These are phyloP conservation scores for Coemansia sp. DNA, from an alignment of 192 early-diverging fungal species.

Conservation along the genomic window DNA sequence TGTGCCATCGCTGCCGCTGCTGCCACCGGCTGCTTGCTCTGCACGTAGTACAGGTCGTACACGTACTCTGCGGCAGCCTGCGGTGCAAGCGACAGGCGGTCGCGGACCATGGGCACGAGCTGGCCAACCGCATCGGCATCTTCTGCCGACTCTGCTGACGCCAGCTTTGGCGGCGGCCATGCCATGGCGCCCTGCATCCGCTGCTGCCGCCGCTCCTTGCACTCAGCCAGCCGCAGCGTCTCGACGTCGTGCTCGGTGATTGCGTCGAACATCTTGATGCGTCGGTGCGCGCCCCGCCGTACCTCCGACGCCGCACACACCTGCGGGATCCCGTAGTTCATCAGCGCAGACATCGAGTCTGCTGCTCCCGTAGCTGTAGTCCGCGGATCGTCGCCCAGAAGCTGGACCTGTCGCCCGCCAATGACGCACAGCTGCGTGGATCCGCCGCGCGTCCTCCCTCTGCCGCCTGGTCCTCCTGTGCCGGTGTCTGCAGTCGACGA, in stretches of 20 bases:
- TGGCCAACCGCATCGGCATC: constrained; percentile 18
- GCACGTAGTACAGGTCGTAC: constrained; percentile 74
- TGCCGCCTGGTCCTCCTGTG: neutral
- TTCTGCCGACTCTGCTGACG: constrained; percentile 29
- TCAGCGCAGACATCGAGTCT: neutral
- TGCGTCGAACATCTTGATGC: constrained; percentile 69
- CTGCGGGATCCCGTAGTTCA: constrained; percentile 27
- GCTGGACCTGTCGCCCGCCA: constrained; percentile 19
- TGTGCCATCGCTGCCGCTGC: constrained; percentile 2
- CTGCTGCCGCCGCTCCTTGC: neutral
- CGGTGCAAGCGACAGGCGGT: constrained; percentile 56
- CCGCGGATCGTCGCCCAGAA: neutral
- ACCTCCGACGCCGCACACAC: constrained; percentile 32
- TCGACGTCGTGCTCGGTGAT: constrained; percentile 58
- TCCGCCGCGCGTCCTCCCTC: constrained; percentile 5
- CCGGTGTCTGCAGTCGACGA: neutral
- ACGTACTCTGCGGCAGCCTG: constrained; percentile 60
- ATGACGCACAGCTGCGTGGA: constrained; percentile 24
- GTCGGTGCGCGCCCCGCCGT: constrained; percentile 19
- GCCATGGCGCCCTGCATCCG: neutral
- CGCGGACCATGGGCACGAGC: constrained; percentile 69
- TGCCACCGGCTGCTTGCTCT: constrained; percentile 23
- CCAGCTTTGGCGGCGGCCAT: neutral
- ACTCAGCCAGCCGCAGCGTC: constrained; percentile 4
- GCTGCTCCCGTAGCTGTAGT: neutral